Evolutionary conservation across 148 eudicot genomes (phyloP).

Genomic region (Arbutus unedo): DNA sequence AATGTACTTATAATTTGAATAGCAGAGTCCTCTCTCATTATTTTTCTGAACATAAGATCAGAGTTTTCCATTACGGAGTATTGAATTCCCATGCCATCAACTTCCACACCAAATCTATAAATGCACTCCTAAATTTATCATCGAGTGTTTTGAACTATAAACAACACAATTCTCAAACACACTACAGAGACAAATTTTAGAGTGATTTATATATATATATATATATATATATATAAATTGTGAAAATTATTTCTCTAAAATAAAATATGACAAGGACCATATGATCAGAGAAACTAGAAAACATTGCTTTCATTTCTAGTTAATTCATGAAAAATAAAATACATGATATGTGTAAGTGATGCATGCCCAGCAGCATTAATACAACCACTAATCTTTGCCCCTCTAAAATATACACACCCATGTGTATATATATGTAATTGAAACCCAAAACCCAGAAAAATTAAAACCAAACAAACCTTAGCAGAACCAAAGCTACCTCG

Average conservation of each 20-base stretch:
- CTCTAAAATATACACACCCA: too few relatives aligned
- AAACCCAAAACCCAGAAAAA: neutral
- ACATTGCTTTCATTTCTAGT: neutral
- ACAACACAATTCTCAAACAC: neutral
- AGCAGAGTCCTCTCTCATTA: neutral
- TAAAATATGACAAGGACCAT: neutral
- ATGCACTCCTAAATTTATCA: too few relatives aligned
- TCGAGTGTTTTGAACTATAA: too few relatives aligned
- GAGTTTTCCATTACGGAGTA: neutral
- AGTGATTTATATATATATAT: too few relatives aligned
- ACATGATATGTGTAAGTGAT: constrained; percentile 61
- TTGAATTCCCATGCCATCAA: neutral
- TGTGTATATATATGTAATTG: too few relatives aligned
- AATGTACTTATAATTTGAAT: too few relatives aligned
- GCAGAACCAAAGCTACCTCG: constrained; percentile 35
- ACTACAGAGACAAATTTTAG: neutral
- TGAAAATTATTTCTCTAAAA: neutral
- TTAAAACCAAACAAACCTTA: neutral
- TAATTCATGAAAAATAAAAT: constrained; percentile 18
- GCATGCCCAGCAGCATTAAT: constrained; percentile 56
- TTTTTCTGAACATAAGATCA: neutral
- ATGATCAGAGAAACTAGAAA: neutral
- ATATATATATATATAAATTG: too few relatives aligned
- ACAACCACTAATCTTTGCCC: neutral
- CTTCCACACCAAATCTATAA: neutral